Evolutionary conservation across 1,284 basidiomycete species (phyloP).

Genomic region (Ustilago trichophora): DNA sequence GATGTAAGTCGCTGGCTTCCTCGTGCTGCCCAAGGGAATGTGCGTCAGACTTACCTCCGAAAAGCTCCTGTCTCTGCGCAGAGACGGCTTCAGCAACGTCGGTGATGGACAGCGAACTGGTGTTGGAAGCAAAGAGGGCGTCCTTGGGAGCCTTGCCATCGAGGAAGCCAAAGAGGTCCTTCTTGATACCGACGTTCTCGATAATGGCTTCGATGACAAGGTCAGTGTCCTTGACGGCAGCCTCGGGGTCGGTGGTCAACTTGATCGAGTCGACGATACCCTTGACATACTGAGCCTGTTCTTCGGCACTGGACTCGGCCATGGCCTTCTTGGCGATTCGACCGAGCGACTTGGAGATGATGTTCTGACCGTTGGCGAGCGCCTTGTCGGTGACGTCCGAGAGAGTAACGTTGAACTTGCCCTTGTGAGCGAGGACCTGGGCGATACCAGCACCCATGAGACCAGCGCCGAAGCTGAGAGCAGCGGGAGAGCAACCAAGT

Average conservation of each 20-base stretch:
- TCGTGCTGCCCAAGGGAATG: too few relatives aligned
- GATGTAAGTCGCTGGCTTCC: too few relatives aligned
- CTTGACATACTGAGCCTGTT: conserved; percentile 65
- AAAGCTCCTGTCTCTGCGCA: conserved; percentile 49
- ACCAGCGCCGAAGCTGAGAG: conserved; percentile 62
- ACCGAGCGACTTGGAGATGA: conserved; percentile 71
- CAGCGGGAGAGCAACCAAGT: too few relatives aligned
- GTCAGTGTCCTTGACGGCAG: conserved; percentile 70
- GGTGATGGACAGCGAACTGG: conserved; percentile 70
- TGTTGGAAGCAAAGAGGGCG: conserved; percentile 72
- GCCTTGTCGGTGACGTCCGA: conserved; percentile 68
- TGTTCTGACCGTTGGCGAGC: conserved; percentile 69
- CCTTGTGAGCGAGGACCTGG: conserved; percentile 64
- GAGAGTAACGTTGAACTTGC: conserved; percentile 67
- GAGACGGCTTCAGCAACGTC: conserved; percentile 69
- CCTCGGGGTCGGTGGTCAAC: conserved; percentile 70
- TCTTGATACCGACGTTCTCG: conserved; percentile 72
- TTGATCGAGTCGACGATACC: conserved; percentile 69
- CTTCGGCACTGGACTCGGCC: conserved; percentile 68
- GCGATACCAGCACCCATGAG: conserved; percentile 66
- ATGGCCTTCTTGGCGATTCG: conserved; percentile 70
- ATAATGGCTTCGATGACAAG: conserved; percentile 73
- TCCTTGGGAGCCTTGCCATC: conserved; percentile 69
- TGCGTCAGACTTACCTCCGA: conserved; percentile 53
- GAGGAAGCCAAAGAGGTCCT: conserved; percentile 71